Conservation (phyloP, 371 early-diverging fungal species). For the Fennellomyces sp. region DNA sequence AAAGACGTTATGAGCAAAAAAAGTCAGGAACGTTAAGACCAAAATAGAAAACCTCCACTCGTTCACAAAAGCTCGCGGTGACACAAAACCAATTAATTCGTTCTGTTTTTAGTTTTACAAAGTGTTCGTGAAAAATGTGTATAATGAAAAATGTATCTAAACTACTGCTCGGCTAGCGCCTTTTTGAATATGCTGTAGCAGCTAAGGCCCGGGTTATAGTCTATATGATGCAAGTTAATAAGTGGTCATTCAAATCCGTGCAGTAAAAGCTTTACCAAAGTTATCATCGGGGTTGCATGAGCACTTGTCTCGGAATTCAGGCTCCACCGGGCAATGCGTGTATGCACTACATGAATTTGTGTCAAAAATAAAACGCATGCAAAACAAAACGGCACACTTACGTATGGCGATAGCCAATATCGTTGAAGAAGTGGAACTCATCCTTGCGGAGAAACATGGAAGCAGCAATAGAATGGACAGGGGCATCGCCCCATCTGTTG, state of each 20-base stretch:
- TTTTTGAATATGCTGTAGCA: slow-evolving; percentile 11
- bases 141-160: no score
- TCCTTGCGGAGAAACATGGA: slow-evolving; percentile 77
- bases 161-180: neutral
- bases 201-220: slow-evolving; percentile 22
- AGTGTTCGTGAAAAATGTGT: no score
- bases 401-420: slow-evolving; percentile 69
- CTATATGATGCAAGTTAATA: neutral
- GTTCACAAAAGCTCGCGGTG: no score
- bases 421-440: slow-evolving; percentile 90
- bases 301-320: slow-evolving; percentile 57
- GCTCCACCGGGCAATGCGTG: slow-evolving; percentile 70
- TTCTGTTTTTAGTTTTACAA: no score
- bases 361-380: neutral
- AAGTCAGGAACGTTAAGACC: slow-evolving; percentile 2
- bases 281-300: slow-evolving; percentile 54
- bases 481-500: slow-evolving; percentile 96
- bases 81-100: neutral
- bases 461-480: slow-evolving; percentile 94
- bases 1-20: neutral
- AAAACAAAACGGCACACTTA: slow-evolving; percentile 40
- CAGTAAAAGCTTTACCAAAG: slow-evolving; percentile 42
- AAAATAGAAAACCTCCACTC: neutral
- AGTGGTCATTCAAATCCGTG: no score
- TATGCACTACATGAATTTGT: slow-evolving; percentile 73